Conservation (phyloP, 306 rosid species). For the Nissolia schottii region DNA sequence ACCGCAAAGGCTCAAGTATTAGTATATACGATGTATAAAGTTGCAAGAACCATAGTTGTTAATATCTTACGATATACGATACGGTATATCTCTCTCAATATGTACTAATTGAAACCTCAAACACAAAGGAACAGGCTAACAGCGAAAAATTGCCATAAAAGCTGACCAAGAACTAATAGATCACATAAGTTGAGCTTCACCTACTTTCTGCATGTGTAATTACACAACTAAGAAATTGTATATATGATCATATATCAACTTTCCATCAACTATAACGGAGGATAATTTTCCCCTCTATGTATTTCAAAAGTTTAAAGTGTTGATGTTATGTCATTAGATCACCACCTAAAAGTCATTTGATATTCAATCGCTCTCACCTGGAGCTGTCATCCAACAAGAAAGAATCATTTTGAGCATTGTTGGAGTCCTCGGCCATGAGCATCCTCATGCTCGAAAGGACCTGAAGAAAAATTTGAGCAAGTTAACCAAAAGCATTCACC, state of each 20-base stretch:
- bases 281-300: background rate
- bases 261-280: background rate
- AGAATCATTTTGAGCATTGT: slow-evolving; percentile 66
- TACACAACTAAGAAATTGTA: background rate
- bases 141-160: background rate
- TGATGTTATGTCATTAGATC: background rate
- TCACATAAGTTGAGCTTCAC: background rate
- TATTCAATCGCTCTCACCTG: slow-evolving; percentile 40
- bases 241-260: background rate
- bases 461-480: slow-evolving; percentile 36
- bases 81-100: no score
- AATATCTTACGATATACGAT: no score
- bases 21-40: no score
- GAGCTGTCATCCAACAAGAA: slow-evolving; percentile 88
- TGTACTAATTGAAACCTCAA: background rate
- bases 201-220: background rate
- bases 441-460: slow-evolving; percentile 82
- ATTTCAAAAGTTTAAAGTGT: background rate
- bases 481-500: slow-evolving; percentile 24
- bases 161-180: background rate
- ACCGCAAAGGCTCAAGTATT: no score
- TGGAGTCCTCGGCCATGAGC: slow-evolving; percentile 83
- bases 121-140: background rate
- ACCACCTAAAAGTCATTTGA: background rate
- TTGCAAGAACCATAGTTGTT: no score